phyloP scores from a whole-genome alignment of 2,329 filamentous ascomycete genomes.

The Stemphylium vesicarium region DNA sequence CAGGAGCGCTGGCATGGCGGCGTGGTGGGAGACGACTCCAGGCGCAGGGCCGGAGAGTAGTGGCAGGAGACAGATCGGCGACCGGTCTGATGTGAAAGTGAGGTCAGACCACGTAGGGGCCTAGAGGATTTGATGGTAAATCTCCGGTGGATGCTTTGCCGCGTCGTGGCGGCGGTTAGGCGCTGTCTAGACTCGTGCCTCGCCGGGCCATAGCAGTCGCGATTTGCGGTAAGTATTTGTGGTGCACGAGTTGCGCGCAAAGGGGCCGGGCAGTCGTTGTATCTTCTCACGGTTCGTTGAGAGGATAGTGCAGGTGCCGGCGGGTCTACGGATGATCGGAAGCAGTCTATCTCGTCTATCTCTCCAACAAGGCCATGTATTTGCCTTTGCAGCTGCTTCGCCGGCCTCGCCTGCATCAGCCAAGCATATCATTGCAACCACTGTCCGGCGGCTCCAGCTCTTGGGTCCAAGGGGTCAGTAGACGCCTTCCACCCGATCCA shows the following conservation, averaged over 20 bases:
- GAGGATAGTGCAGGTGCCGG: constrained; percentile 3
- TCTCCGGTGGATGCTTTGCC: constrained; percentile 16
- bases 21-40: constrained; percentile 29
- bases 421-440: neutral
- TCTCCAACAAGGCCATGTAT: neutral
- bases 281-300: constrained; percentile 4
- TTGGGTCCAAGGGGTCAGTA: too few relatives aligned
- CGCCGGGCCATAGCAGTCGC: constrained; percentile 18
- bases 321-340: neutral
- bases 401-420: neutral
- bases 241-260: constrained; percentile 4
- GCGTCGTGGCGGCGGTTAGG: constrained; percentile 18
- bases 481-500: too few relatives aligned
- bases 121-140: constrained; percentile 9
- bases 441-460: too few relatives aligned
- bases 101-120: constrained; percentile 17
- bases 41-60: constrained; percentile 25
- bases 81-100: constrained; percentile 6
- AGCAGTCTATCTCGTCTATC: constrained; percentile 12
- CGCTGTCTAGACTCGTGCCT: constrained; percentile 13
- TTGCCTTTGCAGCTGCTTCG: neutral
- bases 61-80: constrained; percentile 19
- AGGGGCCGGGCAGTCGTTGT: constrained; percentile 3
- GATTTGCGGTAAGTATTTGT: constrained; percentile 10
- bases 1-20: constrained; percentile 48